phyloP scores from a whole-genome alignment of 108 stramenopile species.

The Aurantiochytrium sp. region DNA sequence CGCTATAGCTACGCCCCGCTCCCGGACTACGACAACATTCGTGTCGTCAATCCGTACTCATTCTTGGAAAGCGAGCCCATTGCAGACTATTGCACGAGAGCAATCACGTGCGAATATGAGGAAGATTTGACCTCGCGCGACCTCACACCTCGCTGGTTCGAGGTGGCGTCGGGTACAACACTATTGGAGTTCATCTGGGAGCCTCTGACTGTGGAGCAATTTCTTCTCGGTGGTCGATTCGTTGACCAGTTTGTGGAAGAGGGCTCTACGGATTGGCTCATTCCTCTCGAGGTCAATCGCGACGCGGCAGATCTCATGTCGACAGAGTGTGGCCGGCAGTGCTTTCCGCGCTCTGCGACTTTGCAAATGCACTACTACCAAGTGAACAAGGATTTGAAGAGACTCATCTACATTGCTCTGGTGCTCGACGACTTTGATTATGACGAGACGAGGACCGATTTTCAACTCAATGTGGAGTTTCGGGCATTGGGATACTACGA shows the following conservation, averaged over 20 bases:
- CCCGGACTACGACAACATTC: slow-evolving; percentile 65
- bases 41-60: slow-evolving; percentile 52
- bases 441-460: slow-evolving; percentile 44
- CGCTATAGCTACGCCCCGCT: slow-evolving; percentile 48
- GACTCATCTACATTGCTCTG: slow-evolving; percentile 51
- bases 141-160: slow-evolving; percentile 67
- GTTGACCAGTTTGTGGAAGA: slow-evolving; percentile 25
- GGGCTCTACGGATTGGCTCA: slow-evolving; percentile 49
- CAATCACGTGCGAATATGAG: slow-evolving; percentile 56
- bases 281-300: slow-evolving; percentile 58
- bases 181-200: slow-evolving; percentile 61
- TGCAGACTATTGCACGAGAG: slow-evolving; percentile 62
- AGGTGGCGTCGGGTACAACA: slow-evolving; percentile 46
- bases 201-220: slow-evolving; percentile 55
- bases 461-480: slow-evolving; percentile 52
- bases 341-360: slow-evolving; percentile 61
- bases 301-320: slow-evolving; percentile 42
- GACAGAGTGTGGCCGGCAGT: slow-evolving; percentile 49
- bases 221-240: slow-evolving; percentile 26
- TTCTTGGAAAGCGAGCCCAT: slow-evolving; percentile 55
- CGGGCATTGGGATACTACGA: slow-evolving; percentile 67
- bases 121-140: slow-evolving; percentile 47
- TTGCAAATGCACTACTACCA: slow-evolving; percentile 68
- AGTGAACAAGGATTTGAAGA: slow-evolving; percentile 47
- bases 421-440: slow-evolving; percentile 62